These are phyloP conservation scores for Aspergillus campestris DNA, from an alignment of 495 filamentous ascomycete species.

Conservation along the genomic window DNA sequence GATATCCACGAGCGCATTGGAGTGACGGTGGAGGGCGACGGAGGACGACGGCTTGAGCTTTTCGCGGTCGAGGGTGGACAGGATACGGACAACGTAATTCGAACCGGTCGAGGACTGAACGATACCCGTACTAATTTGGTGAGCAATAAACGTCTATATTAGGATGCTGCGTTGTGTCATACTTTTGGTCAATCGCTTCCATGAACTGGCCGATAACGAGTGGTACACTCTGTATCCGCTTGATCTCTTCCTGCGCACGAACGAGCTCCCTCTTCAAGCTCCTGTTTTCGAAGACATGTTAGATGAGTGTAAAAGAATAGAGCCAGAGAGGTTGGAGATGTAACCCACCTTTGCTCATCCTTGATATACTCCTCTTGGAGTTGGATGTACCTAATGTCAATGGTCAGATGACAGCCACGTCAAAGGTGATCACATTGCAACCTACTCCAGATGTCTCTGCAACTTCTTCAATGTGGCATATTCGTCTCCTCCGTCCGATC, in stretches of 20 bases:
- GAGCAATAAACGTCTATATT: conserved; percentile 9
- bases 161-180: conserved; percentile 17
- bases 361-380: conserved; percentile 99
- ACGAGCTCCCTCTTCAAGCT: conserved; percentile 96
- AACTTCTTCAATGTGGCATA: conserved; percentile 92
- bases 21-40: conserved; percentile 94
- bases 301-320: not conserved
- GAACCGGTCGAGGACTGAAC: conserved; percentile 97
- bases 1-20: conserved; percentile 96
- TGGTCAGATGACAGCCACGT: conserved; percentile 20
- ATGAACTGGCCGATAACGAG: conserved; percentile 99
- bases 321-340: not conserved
- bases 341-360: conserved; percentile 83
- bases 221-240: conserved; percentile 96
- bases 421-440: not conserved
- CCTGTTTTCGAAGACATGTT: conserved; percentile 34
- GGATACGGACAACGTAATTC: conserved; percentile 97
- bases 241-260: conserved; percentile 97
- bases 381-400: conserved; percentile 68
- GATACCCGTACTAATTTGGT: conserved; percentile 73
- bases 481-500: conserved; percentile 78
- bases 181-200: conserved; percentile 99
- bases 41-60: conserved; percentile 95
- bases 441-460: conserved; percentile 88
- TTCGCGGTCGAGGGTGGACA: conserved; percentile 97